Base-by-base conservation (phyloP, 163 green algal species). In the Scenedesmus sp. region DNA sequence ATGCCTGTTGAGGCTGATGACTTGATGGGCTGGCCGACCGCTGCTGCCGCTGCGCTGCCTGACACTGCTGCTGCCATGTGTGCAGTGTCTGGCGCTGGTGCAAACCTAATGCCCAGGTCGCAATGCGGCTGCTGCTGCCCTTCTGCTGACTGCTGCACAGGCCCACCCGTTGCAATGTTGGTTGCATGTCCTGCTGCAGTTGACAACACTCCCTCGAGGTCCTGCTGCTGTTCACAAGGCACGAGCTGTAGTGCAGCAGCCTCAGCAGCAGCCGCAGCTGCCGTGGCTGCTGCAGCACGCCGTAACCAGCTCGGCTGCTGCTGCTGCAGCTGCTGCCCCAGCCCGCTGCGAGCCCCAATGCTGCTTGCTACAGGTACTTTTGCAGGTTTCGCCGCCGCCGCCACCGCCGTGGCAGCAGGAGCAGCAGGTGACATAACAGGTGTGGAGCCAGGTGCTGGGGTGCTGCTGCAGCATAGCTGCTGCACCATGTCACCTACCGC, bases 251-350 rank as follows among this genome's bases (percentile, higher is more conserved):
- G 42, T 51, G 22, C 42, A 56, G 42, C 78, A 33, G 91, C n/a
- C 93, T 93, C 0, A 89, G 81, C 33, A 96, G 44, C 35, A 95
- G 92, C 40, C 94, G 43, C 24, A 92, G 94, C 9, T 89, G 35
- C 18, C 51, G 33, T 73, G 94, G 84, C 93, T 95, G 94, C 53
- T 65, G 81, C 86, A 94, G 93, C 0, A 81, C 93, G 40, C 94
- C 92, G 61, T 81, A 83, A 16, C 88, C 40, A 84, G 78, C 78
- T 76, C 2, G 65, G 65, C 65, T 76, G 65, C 65, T 76, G 65
- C 78, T 84, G 42, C 22, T 22, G 78, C 24, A 84, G 35, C 22
- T 51, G 78, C 33, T 84, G 82, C 33, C 33, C 42, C 7, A 83
- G 83, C 2, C 30, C 18, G 22, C 78, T 82, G 35, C 35, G 56